Evolutionary conservation across 148 eudicot genomes (phyloP).

Genomic region (Amaranthus cruentus): DNA sequence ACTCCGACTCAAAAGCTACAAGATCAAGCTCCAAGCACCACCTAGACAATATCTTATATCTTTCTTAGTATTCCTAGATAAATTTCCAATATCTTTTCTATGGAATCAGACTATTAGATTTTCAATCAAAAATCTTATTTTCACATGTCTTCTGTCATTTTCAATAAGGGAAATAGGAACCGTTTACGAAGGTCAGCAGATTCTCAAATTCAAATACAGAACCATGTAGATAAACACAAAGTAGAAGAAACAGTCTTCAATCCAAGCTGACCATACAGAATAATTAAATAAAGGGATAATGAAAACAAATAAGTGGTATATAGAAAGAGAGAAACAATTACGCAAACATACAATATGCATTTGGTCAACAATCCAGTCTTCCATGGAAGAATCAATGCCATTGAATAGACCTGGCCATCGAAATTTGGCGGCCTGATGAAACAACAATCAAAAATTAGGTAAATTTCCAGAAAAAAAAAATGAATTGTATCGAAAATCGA

Average conservation of each 20-base stretch:
- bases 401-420: constrained; percentile 80
- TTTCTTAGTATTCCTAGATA: too few relatives aligned
- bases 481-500: neutral
- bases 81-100: too few relatives aligned
- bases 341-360: constrained; percentile 54
- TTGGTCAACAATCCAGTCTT: constrained; percentile 85
- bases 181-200: too few relatives aligned
- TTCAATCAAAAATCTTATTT: too few relatives aligned
- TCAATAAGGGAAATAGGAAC: too few relatives aligned
- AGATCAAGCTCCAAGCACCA: too few relatives aligned
- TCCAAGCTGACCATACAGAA: neutral
- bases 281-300: neutral
- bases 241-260: neutral
- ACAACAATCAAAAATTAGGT: neutral
- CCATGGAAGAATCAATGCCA: constrained; percentile 49
- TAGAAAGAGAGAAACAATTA: neutral
- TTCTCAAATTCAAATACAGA: neutral
- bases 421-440: constrained; percentile 65
- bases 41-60: too few relatives aligned
- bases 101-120: too few relatives aligned
- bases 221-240: neutral
- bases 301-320: neutral
- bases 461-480: neutral
- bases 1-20: too few relatives aligned
- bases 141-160: too few relatives aligned